Percentiles rank a stretch among this genome's conserved stretches.
Conservation (phyloP, 306 rosid species). For the Spatholobus suberectus region DNA sequence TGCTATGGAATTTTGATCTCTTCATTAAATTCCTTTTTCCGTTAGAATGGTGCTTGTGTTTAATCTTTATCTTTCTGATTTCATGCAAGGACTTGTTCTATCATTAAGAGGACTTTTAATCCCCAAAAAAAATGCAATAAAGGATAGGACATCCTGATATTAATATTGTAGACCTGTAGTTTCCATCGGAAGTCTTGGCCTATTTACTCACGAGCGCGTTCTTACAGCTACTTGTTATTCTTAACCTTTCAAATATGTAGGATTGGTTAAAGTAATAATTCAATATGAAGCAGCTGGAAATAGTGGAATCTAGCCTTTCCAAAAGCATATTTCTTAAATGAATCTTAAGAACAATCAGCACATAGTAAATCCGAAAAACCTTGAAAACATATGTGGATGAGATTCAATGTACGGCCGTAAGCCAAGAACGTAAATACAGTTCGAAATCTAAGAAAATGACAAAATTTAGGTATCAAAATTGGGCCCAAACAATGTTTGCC, state of each 20-base stretch:
- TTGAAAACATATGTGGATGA: background rate
- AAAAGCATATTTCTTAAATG: background rate
- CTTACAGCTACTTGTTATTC: background rate
- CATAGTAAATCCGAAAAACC: background rate
- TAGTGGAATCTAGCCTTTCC: background rate
- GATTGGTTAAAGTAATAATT: background rate
- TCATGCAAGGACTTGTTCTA: background rate
- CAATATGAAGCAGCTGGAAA: background rate
- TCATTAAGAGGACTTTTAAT: background rate
- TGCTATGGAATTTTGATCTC: background rate
- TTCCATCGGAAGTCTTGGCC: background rate
- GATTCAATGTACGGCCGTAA: background rate
- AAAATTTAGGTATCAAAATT: background rate
- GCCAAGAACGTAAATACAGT: background rate
- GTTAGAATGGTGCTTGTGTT: background rate
- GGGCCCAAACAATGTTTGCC: conserved; percentile 16
- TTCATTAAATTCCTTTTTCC: background rate
- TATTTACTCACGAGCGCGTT: background rate
- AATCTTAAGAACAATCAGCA: background rate
- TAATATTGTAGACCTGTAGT: background rate
- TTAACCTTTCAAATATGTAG: background rate
- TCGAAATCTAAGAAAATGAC: background rate
- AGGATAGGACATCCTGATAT: background rate
- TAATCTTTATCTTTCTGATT: background rate
- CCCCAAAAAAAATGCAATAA: background rate